A percentile compares a stretch with the other conserved stretches of the same genome.
Evolutionary conservation across 176 grass and related monocot species (phyloP).

Genomic region (Cenchrus fungigraminus): DNA sequence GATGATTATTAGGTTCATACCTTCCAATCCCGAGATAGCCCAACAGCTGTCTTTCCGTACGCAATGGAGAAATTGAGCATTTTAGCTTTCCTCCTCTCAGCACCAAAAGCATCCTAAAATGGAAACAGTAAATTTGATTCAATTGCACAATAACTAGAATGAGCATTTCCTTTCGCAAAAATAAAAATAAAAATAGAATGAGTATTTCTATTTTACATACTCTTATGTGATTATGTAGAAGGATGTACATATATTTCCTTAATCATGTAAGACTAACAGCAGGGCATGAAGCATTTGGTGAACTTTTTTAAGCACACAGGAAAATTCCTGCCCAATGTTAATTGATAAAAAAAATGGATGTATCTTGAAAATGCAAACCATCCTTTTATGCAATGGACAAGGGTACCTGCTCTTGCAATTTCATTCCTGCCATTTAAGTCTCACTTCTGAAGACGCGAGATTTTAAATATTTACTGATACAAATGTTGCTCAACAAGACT

Average conservation of each 20-base stretch:
- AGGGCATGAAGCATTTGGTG: neutral
- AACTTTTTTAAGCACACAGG: slow-evolving; percentile 4
- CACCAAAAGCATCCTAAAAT: slow-evolving; percentile 85
- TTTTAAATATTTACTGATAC: slow-evolving; percentile 11
- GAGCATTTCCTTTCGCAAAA: neutral
- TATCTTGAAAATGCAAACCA: neutral
- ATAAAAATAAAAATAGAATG: neutral
- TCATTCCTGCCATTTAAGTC: neutral
- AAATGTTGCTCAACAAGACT: neutral
- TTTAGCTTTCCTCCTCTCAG: slow-evolving; percentile 94
- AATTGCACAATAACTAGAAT: neutral
- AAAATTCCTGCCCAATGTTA: slow-evolving; percentile 1
- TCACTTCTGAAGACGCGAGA: neutral
- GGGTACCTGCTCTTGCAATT: neutral
- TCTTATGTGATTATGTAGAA: neutral
- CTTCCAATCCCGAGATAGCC: slow-evolving; percentile 87
- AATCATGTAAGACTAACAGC: neutral
- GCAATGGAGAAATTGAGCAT: slow-evolving; percentile 99
- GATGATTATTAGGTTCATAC: slow-evolving; percentile 48
- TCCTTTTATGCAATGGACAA: neutral
- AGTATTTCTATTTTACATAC: neutral
- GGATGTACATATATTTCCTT: neutral
- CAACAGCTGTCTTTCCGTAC: slow-evolving; percentile 86
- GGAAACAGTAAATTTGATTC: slow-evolving; percentile 16
- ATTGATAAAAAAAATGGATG: neutral